phyloP scores from a whole-genome alignment of 2,329 filamentous ascomycete species.

The Penicillium sp. region DNA sequence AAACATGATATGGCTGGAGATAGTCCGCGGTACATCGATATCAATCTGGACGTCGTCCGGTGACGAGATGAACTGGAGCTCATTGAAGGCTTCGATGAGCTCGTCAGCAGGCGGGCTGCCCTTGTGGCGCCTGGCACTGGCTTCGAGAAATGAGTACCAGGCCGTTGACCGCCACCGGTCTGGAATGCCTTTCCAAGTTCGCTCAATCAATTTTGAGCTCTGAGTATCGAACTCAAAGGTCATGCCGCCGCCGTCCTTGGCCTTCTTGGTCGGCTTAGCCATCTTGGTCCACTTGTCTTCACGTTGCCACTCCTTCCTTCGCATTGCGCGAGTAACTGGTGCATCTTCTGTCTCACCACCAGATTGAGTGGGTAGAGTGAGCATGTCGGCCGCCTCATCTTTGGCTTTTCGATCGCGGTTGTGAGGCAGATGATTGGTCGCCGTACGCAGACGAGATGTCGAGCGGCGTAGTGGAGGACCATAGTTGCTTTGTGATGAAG shows the following conservation, averaged over 20 bases:
- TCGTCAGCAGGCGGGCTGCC: constrained; percentile 59
- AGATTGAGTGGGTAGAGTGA: constrained; percentile 50
- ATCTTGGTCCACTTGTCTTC: constrained; percentile 62
- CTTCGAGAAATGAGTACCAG: constrained; percentile 84
- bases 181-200: constrained; percentile 96
- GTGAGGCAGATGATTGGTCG: constrained; percentile 46
- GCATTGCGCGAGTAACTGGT: constrained; percentile 42
- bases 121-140: constrained; percentile 60
- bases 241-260: constrained; percentile 51
- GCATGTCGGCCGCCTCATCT: constrained; percentile 57
- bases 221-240: constrained; percentile 70
- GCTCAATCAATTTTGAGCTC: constrained; percentile 74
- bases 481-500: constrained; percentile 41
- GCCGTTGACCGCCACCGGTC: constrained; percentile 88
- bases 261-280: constrained; percentile 45
- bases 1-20: constrained; percentile 96
- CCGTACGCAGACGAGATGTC: constrained; percentile 43
- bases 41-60: constrained; percentile 95
- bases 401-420: constrained; percentile 48
- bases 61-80: constrained; percentile 63
- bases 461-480: constrained; percentile 35
- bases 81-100: constrained; percentile 63
- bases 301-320: constrained; percentile 52
- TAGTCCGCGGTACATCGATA: constrained; percentile 88
- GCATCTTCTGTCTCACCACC: constrained; percentile 43